phyloP scores from a whole-genome alignment of 208 protist species.

The Trypanosoma brucei region DNA sequence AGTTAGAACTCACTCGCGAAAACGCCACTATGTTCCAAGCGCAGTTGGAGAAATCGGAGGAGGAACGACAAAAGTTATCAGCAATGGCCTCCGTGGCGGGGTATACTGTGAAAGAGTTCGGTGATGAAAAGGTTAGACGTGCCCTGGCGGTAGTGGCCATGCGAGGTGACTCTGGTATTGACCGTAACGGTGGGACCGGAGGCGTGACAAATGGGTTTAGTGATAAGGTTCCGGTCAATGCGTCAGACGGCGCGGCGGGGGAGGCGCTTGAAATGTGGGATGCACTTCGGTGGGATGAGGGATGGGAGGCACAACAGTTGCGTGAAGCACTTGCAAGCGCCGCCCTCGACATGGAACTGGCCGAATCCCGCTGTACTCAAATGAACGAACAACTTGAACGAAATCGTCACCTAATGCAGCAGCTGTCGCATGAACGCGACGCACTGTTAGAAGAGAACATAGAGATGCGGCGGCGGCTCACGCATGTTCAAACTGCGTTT shows the following conservation, averaged over 20 bases:
- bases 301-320: conserved; percentile 71
- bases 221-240: not conserved
- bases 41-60: conserved; percentile 47
- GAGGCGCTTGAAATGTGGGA: conserved; percentile 65
- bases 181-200: not conserved
- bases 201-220: not conserved
- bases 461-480: conserved; percentile 62
- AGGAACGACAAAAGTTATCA: conserved; percentile 33
- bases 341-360: conserved; percentile 79
- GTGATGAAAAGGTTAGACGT: conserved; percentile 59
- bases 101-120: conserved; percentile 42
- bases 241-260: conserved; percentile 12
- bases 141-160: conserved; percentile 70
- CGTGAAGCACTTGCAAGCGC: conserved; percentile 77
- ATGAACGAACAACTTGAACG: conserved; percentile 62
- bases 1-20: conserved; percentile 32
- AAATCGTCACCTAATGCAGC: conserved; percentile 23
- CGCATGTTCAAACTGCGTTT: conserved; percentile 81
- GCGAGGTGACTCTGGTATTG: not conserved
- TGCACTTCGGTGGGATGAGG: conserved; percentile 63
- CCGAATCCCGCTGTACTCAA: conserved; percentile 62
- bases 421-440: conserved; percentile 63
- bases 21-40: conserved; percentile 47
- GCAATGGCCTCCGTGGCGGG: conserved; percentile 34
- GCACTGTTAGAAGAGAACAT: conserved; percentile 77